Conservation (phyloP, 2,329 filamentous ascomycete species). For the Juglanconis juglandina region DNA sequence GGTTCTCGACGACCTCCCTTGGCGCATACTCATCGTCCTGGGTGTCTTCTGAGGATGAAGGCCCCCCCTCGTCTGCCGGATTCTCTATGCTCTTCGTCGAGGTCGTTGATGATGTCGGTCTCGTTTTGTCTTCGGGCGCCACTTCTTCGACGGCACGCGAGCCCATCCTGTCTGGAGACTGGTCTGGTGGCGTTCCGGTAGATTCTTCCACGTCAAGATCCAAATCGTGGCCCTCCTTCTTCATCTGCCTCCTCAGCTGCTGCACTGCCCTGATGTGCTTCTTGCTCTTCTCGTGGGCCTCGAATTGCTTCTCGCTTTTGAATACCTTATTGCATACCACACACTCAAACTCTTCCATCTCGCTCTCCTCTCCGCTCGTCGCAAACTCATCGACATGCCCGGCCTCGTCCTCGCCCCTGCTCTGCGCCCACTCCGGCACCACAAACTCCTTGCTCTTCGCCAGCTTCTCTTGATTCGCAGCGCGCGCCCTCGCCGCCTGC, state of each 20-base stretch:
- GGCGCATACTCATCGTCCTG: slow-evolving; percentile 45
- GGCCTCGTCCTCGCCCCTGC: slow-evolving; percentile 52
- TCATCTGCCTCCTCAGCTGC: slow-evolving; percentile 77
- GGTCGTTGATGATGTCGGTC: neutral
- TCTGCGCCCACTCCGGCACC: slow-evolving; percentile 72
- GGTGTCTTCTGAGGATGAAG: slow-evolving; percentile 11
- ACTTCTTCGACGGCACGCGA: neutral
- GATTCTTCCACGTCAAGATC: slow-evolving; percentile 46
- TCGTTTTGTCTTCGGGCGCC: neutral
- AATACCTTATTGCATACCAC: slow-evolving; percentile 76
- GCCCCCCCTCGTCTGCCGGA: slow-evolving; percentile 3
- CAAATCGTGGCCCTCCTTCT: slow-evolving; percentile 61
- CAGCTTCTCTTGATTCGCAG: slow-evolving; percentile 74
- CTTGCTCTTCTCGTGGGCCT: slow-evolving; percentile 92
- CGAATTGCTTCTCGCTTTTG: slow-evolving; percentile 86
- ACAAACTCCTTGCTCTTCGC: slow-evolving; percentile 46
- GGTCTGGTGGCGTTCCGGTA: neutral
- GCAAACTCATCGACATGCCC: slow-evolving; percentile 54
- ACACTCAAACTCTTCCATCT: slow-evolving; percentile 66
- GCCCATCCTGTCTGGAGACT: neutral
- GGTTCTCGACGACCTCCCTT: slow-evolving; percentile 36
- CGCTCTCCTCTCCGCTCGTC: slow-evolving; percentile 51
- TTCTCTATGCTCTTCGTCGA: slow-evolving; percentile 5
- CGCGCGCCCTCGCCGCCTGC: slow-evolving; percentile 79
- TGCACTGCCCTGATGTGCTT: slow-evolving; percentile 89